A percentile compares a stretch with the other conserved stretches of the same genome.
These are phyloP conservation scores for Leucocoprinus gongylophorus DNA, from an alignment of 1,284 basidiomycete genomes.

Conservation along the genomic window DNA sequence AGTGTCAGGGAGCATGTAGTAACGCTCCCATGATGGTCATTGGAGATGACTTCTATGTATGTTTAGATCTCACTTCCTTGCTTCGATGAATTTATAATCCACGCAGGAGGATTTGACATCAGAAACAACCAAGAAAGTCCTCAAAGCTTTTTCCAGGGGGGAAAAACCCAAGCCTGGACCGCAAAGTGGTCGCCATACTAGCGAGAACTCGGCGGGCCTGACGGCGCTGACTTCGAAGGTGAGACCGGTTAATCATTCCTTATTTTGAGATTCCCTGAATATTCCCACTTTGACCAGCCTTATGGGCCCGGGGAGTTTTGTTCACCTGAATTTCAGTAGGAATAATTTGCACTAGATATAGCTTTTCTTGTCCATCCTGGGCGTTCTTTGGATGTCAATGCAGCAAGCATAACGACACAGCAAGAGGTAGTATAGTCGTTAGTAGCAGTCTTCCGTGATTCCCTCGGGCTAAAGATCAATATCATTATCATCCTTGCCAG, in stretches of 20 bases:
- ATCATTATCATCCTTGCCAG: neutral
- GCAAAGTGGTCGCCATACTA: constrained; percentile 79
- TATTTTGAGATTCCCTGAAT: neutral
- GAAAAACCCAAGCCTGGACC: constrained; percentile 89
- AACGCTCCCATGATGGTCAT: constrained; percentile 99
- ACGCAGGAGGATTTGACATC: constrained; percentile 93
- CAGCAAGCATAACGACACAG: neutral
- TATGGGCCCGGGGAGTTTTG: constrained; percentile 93
- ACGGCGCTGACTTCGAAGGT: constrained; percentile 84
- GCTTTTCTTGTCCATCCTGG: no score
- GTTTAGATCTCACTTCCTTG: constrained; percentile 22
- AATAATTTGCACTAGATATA: no score
- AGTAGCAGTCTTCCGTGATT: neutral
- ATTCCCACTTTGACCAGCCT: constrained; percentile 47
- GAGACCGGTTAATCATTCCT: constrained; percentile 16
- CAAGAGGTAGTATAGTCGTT: neutral
- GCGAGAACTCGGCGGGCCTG: constrained; percentile 86
- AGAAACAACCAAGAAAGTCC: constrained; percentile 79
- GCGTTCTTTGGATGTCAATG: neutral
- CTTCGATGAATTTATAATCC: constrained; percentile 13
- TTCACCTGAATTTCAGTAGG: constrained; percentile 77
- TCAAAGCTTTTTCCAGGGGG: constrained; percentile 82
- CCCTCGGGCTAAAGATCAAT: neutral
- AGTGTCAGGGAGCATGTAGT: constrained; percentile 96
- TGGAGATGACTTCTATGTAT: constrained; percentile 93